Evolutionary conservation across 495 filamentous ascomycete species (phyloP), one percentile per base, ranked within the genome.

Genomic region (Immersiella caudata): DNA sequence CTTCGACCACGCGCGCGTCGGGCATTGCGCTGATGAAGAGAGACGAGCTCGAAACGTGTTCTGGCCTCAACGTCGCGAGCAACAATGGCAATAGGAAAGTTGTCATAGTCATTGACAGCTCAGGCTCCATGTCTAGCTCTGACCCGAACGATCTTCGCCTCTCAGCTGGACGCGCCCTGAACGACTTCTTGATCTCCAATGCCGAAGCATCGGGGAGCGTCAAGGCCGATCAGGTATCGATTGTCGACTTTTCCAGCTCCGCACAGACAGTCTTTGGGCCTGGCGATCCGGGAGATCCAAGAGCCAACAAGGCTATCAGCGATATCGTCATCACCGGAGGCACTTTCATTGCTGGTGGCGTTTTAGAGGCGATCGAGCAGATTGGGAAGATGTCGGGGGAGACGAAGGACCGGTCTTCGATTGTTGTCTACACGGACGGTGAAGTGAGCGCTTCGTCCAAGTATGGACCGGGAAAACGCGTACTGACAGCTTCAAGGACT

Each of bases 381-480:
- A 54, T 77, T 20, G 63, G 50, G 8, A 29, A 35, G 27, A 65
- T 62, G 59, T 49, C 61, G 0, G 71, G 71, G 6, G 50, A 35
- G 18, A 73, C 75, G 2, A 62, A 62, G 14, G 68, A 72, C 29
- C 60, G 72, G 20, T 69, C 59, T 63, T 72, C 74, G 59, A 76
- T 79, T 66, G 68, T 79, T 2, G 76, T 79, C 11, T 74, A 76
- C 58, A 79, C 76, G 11, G 76, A 79, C 57, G 76, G 76, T 14
- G n/a, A 61, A 61, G 73, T 71, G 21, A 40, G 65, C 46, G 54
- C 62, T 3, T 51, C 25, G 65, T 35, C 54, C n/a, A 49, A 14
- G 16, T 46, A 14, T 5, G 4, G 11, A 14, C 11, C 4, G 40
- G 11, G 40, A 18, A 49, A 16, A 24, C 16, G 7, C 40, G 20